Evolutionary conservation across 306 rosid species (phyloP).

Genomic region (Canavalia gladiata): DNA sequence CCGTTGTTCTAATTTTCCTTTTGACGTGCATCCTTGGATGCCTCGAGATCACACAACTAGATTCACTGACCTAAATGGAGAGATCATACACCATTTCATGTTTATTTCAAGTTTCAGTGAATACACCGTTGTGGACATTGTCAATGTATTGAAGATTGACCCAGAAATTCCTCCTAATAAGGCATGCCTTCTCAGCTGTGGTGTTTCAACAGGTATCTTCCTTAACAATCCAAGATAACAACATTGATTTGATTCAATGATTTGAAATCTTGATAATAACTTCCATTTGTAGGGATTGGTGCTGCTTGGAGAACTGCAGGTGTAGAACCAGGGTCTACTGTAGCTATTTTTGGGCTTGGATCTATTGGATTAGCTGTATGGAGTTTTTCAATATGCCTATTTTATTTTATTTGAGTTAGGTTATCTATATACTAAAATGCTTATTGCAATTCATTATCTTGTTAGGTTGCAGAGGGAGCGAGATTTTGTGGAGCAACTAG

Average conservation of each 20-base stretch:
- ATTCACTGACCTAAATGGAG: slow-evolving; percentile 78
- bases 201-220: slow-evolving; percentile 73
- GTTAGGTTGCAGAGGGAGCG: slow-evolving; percentile 89
- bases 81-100: slow-evolving; percentile 69
- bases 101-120: slow-evolving; percentile 81
- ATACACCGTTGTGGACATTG: slow-evolving; percentile 78
- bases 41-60: slow-evolving; percentile 67
- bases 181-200: slow-evolving; percentile 87
- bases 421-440: not conserved
- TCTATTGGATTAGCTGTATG: slow-evolving; percentile 85
- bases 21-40: slow-evolving; percentile 73
- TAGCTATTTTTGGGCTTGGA: slow-evolving; percentile 87
- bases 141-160: slow-evolving; percentile 68
- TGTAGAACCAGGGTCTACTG: slow-evolving; percentile 80
- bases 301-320: slow-evolving; percentile 93
- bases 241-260: slow-evolving; percentile 19
- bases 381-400: not conserved
- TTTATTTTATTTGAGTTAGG: not conserved
- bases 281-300: slow-evolving; percentile 71
- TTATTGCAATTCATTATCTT: slow-evolving; percentile 36
- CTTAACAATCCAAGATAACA: not conserved
- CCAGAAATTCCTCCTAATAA: slow-evolving; percentile 65
- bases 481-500: slow-evolving; percentile 83
- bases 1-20: slow-evolving; percentile 69
- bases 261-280: not conserved